phyloP scores from a whole-genome alignment of 176 grass and related monocot species.

The Oryza meridionalis region DNA sequence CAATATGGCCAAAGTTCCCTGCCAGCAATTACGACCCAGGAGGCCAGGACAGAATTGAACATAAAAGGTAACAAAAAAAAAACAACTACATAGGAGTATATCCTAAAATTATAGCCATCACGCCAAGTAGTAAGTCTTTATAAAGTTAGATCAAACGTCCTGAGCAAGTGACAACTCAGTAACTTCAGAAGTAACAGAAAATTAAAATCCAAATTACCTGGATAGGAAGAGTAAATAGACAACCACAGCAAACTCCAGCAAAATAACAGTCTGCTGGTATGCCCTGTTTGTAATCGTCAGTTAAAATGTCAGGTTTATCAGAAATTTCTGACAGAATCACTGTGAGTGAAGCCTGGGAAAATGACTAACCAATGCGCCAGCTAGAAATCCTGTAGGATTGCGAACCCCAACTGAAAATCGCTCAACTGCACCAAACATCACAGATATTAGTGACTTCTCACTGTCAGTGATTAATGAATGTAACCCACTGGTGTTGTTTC shows the following conservation, averaged over 20 bases:
- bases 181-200: not conserved
- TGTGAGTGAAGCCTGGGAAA: not conserved
- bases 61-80: not conserved
- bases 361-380: slow-evolving; percentile 71
- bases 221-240: slow-evolving; percentile 83
- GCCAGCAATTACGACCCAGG: not conserved
- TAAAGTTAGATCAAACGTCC: slow-evolving; percentile 1
- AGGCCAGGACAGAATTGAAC: not conserved
- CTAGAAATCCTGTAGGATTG: slow-evolving; percentile 87
- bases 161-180: not conserved
- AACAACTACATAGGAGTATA: not conserved
- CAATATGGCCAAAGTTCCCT: not conserved
- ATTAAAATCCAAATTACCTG: slow-evolving; percentile 53
- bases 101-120: not conserved
- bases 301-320: slow-evolving; percentile 30
- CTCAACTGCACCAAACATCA: slow-evolving; percentile 59
- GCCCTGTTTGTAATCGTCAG: slow-evolving; percentile 57
- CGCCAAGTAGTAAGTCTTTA: not conserved
- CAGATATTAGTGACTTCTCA: not conserved
- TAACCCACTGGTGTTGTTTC: not conserved
- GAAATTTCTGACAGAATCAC: not conserved
- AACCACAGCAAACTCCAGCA: slow-evolving; percentile 80
- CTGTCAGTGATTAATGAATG: not conserved
- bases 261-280: slow-evolving; percentile 81
- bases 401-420: slow-evolving; percentile 77